phyloP scores from a whole-genome alignment of 2,329 filamentous ascomycete species.

The Colletotrichum noveboracense region DNA sequence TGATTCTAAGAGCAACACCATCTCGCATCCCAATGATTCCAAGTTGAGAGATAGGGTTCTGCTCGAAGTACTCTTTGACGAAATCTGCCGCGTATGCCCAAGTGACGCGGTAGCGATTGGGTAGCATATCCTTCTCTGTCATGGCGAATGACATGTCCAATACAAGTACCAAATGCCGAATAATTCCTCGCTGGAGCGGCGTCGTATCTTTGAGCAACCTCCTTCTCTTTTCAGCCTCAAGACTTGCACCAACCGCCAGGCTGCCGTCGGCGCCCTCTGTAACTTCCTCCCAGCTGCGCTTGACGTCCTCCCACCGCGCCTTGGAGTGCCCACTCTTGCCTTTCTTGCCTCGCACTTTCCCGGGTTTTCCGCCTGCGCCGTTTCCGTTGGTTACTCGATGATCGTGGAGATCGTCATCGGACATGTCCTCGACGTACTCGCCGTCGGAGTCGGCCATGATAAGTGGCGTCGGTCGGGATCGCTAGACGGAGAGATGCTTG shows the following conservation, averaged over 20 bases:
- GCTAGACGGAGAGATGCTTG: not conserved
- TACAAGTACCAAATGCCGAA: constrained; percentile 91
- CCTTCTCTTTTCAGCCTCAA: constrained; percentile 81
- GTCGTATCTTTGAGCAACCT: constrained; percentile 92
- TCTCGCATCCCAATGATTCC: constrained; percentile 93
- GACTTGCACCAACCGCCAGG: constrained; percentile 75
- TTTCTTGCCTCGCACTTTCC: constrained; percentile 28
- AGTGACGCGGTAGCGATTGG: constrained; percentile 82
- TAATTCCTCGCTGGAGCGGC: constrained; percentile 93
- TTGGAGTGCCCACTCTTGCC: constrained; percentile 40
- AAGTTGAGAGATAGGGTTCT: constrained; percentile 97
- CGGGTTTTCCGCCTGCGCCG: not conserved
- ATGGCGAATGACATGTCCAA: constrained; percentile 94
- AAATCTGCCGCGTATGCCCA: constrained; percentile 87
- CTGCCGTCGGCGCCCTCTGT: constrained; percentile 81
- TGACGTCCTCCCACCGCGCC: constrained; percentile 71
- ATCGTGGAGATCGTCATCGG: constrained; percentile 67
- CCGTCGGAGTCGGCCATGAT: constrained; percentile 76
- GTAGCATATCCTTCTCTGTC: constrained; percentile 92
- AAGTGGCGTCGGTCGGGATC: not conserved
- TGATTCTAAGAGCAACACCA: constrained; percentile 83
- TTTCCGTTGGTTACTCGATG: constrained; percentile 43
- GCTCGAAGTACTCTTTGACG: constrained; percentile 94
- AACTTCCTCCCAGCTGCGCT: constrained; percentile 74
- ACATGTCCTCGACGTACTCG: constrained; percentile 70